phyloP scores from a whole-genome alignment of 257 asterid genomes.

The Nicotiana knightiana region DNA sequence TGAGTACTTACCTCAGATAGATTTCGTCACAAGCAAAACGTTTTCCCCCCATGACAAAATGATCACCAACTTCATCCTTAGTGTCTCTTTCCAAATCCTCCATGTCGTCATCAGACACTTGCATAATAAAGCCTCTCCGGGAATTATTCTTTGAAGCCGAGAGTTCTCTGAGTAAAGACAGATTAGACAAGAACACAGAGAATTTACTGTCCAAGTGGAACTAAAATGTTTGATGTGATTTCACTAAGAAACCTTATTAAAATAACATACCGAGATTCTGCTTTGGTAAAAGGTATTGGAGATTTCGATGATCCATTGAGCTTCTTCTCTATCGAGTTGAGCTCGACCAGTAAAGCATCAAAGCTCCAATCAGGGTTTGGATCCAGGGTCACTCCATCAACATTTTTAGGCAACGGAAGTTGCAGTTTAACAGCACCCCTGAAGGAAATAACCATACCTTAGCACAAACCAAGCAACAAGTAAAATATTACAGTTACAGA shows the following conservation, averaged over 20 bases:
- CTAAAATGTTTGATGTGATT: not conserved
- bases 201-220: slow-evolving; percentile 1
- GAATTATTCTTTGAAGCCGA: slow-evolving; percentile 25
- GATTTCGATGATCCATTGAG: slow-evolving; percentile 22
- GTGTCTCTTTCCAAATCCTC: slow-evolving; percentile 13
- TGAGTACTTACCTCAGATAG: slow-evolving; percentile 45
- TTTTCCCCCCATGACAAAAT: slow-evolving; percentile 32
- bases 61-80: slow-evolving; percentile 15
- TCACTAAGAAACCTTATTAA: not conserved
- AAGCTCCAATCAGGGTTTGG: slow-evolving; percentile 89
- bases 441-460: not conserved
- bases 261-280: slow-evolving; percentile 36
- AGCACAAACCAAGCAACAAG: slow-evolving; percentile 1
- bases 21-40: slow-evolving; percentile 51
- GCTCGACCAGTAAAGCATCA: slow-evolving; percentile 53
- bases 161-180: slow-evolving; percentile 29
- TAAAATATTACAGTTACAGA: not conserved
- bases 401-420: slow-evolving; percentile 35
- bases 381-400: slow-evolving; percentile 54
- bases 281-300: slow-evolving; percentile 41
- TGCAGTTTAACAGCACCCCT: slow-evolving; percentile 50
- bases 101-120: slow-evolving; percentile 35
- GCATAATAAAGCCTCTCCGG: slow-evolving; percentile 52
- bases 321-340: slow-evolving; percentile 45
- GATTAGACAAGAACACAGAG: not conserved